Base-by-base conservation (phyloP, 768 basidiomycete genomes). In the Strobilomyces dryophilus region DNA sequence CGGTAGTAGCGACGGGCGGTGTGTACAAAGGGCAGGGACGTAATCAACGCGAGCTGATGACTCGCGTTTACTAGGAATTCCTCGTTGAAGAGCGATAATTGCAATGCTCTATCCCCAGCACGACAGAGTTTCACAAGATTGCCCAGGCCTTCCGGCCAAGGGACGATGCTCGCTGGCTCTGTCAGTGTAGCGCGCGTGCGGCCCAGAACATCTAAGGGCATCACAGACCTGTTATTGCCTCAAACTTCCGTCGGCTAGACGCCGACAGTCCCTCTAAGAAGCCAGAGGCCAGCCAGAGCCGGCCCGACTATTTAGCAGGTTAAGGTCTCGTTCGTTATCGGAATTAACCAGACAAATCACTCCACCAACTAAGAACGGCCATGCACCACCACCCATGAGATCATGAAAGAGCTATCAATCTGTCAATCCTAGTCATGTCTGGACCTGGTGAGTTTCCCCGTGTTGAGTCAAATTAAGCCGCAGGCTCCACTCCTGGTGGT, bases 301-400 rank as follows among this genome's bases (percentile, higher is more conserved):
- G 72, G 78, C 80, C 82, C 76, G 84, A 78, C 86, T 89, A 89
- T 87, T 89, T 86, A 88, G 87, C 85, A 87, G 84, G 84, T 84
- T 83, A 86, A 87, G 84, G 87, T 89, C 48, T 89, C 85, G 81
- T 87, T 89, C 83, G 82, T 88, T 88, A 89, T 89, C 86, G 82
- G 85, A 89, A 89, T 90, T 89, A 89, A 89, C 87, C 88, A 89
- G 89, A 90, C 88, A 89, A 89, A 89, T 89, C 88, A 88, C 87
- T 89, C 85, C 86, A 85, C 82, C 80, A 87, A 87, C 84, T 85
- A 87, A 85, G 84, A 87, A 87, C 80, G 82, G 84, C 85, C 84
- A 87, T 87, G 84, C 84, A 87, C 84, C 83, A 86, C 84, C 84
- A 85, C 83, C 84, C 83, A 85, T 43, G 15, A 43, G 27, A 43